Base-by-base conservation (phyloP, 768 basidiomycete genomes). In the Pulveroboletus ravenelii region DNA sequence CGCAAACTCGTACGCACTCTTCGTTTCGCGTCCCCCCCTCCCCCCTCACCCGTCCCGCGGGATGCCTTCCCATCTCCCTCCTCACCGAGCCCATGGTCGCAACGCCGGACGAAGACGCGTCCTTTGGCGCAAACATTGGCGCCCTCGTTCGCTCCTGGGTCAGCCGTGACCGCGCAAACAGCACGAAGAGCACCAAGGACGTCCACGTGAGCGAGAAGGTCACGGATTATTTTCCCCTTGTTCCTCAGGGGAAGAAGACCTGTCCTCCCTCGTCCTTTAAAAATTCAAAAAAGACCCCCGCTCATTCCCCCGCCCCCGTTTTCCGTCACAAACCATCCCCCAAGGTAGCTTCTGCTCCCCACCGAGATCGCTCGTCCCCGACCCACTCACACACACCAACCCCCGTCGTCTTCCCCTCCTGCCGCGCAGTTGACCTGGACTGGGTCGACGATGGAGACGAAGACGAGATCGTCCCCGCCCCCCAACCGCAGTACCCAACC, bases 51-150 rank as follows among this genome's bases (percentile, higher is more conserved):
- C n/a, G n/a, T n/a, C n/a, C n/a, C n/a, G n/a, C n/a, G n/a, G n/a
- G n/a, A n/a, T n/a, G n/a, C n/a, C n/a, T n/a, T n/a, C n/a, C n/a
- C 54, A 71, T 78, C 0, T 82, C 81, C 20, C 79, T 70, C 66
- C 49, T 79, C 74, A 50, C 63, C 70, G 56, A 49, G 61, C 75
- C 57, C 46, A 57, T 68, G 62, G 69, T 80, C 55, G 67, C 54
- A 47, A 71, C 76, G 0, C 58, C 72, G 2, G 61, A 78, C 41
- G 71, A 66, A 47, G 66, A 79, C 40, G 67, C 69, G 36, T 70
- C 68, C 35, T 74, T 78, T 41, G 72, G 78, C 37, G 72, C 68
- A 32, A 75, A 75, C 6, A 76, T 79, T 67, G 74, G 76, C 9
- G 59, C 74, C 15, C 65, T 74, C 43, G 68, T 50, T 37, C 71